A percentile compares a stretch with the other conserved stretches of the same genome.
phyloP scores from a whole-genome alignment of 2,329 filamentous ascomycete genomes.

The Domatiomyces globalis region DNA sequence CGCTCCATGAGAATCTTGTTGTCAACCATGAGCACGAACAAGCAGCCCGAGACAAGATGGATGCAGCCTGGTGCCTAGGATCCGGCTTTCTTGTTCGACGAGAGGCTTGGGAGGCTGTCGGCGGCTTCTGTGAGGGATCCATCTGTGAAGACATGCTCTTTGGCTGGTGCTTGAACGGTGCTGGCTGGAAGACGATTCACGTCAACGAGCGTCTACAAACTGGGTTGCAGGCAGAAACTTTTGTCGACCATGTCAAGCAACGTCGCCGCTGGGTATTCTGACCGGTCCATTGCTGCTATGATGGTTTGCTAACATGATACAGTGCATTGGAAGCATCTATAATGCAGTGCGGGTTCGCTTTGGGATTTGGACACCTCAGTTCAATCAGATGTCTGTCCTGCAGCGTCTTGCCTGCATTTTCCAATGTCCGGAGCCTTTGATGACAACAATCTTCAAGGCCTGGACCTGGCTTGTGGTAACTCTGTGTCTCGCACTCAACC shows the following conservation, averaged over 20 bases:
- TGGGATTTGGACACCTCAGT: conserved; percentile 2
- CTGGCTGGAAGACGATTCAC: conserved; percentile 19
- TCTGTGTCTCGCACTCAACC: conserved; percentile 2
- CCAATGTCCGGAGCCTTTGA: conserved; percentile 10
- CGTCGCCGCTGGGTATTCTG: conserved; percentile 24
- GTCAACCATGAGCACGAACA: conserved; percentile 25
- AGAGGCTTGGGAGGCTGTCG: conserved; percentile 18
- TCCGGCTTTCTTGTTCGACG: conserved; percentile 19
- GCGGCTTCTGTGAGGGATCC: conserved; percentile 18
- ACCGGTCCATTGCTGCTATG: conserved; percentile 33
- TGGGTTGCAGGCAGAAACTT: conserved; percentile 22
- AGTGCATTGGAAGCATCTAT: conserved; percentile 13
- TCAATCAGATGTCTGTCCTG: conserved; percentile 4
- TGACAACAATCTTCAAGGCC: conserved; percentile 9
- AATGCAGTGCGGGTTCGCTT: conserved; percentile 6
- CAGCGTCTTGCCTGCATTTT: conserved; percentile 12
- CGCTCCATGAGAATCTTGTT: conserved; percentile 18
- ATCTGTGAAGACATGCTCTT: conserved; percentile 20
- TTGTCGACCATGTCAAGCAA: conserved; percentile 26
- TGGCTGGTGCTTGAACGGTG: conserved; percentile 16
- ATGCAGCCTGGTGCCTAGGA: conserved; percentile 20
- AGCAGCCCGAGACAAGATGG: conserved; percentile 17
- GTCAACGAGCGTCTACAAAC: conserved; percentile 18
- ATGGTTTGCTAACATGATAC: conserved; percentile 4
- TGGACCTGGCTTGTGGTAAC: conserved; percentile 3